Percentiles rank a stretch among this genome's conserved stretches.
These are phyloP conservation scores for Mimosa bimucronata DNA, from an alignment of 306 rosid genomes.

Conservation along the genomic window DNA sequence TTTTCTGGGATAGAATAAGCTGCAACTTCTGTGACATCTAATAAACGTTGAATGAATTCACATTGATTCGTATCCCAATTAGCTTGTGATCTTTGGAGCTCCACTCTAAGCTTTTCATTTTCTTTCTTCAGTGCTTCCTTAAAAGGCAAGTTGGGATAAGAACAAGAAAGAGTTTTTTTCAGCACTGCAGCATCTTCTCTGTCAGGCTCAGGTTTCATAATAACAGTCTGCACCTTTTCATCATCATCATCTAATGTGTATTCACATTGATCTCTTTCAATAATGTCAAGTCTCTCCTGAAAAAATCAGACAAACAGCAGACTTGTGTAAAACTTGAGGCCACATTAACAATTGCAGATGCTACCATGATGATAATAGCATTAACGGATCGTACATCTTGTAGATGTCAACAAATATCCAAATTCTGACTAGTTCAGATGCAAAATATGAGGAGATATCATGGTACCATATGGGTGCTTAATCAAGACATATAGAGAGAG, in stretches of 20 bases:
- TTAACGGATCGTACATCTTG: background rate
- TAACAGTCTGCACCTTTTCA: conserved; percentile 79
- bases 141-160: conserved; percentile 85
- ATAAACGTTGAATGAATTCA: conserved; percentile 86
- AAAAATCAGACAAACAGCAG: conserved; percentile 31
- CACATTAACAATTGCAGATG: conserved; percentile 21
- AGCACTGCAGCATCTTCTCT: conserved; percentile 59
- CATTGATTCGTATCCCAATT: conserved; percentile 74
- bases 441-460: background rate
- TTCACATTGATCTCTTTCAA: conserved; percentile 88
- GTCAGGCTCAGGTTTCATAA: conserved; percentile 85
- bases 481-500: background rate
- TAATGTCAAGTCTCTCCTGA: conserved; percentile 91
- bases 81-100: conserved; percentile 85
- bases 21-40: conserved; percentile 76
- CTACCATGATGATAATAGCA: conserved; percentile 6
- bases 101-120: conserved; percentile 90
- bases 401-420: background rate
- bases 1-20: conserved; percentile 59
- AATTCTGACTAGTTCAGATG: background rate
- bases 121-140: conserved; percentile 78
- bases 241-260: conserved; percentile 93
- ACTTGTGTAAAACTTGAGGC: conserved; percentile 17
- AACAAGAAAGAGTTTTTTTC: conserved; percentile 92
- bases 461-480: no score